Evolutionary conservation across 148 eudicot species (phyloP).

Genomic region (Chenopodium quinoa): DNA sequence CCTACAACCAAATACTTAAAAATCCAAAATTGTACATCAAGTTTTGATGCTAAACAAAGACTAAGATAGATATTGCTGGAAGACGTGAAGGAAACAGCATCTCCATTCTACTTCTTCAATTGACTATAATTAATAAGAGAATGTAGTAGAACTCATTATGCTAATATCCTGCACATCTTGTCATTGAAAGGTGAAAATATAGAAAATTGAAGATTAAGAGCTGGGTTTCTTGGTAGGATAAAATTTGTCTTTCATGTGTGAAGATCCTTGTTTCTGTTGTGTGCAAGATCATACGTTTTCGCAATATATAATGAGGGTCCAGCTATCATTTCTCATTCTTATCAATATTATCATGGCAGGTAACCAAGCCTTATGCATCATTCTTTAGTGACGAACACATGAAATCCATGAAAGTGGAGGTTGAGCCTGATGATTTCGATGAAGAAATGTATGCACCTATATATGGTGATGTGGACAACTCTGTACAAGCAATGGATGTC

Average conservation of each 20-base stretch:
- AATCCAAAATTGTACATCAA: neutral
- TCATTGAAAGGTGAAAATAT: neutral
- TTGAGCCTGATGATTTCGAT: conserved; percentile 4
- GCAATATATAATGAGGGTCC: neutral
- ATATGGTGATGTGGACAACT: conserved; percentile 32
- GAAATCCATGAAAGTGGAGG: conserved; percentile 42
- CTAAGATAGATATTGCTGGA: neutral
- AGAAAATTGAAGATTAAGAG: neutral
- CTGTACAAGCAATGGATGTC: conserved; percentile 34
- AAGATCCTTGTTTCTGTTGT: neutral
- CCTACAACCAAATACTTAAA: neutral
- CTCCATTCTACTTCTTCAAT: neutral
- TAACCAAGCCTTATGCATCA: conserved; percentile 70
- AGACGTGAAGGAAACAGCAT: neutral
- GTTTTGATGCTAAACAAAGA: neutral
- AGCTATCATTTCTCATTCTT: neutral
- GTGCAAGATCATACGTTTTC: too few species aligned
- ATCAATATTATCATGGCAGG: conserved; percentile 37
- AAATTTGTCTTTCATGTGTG: neutral
- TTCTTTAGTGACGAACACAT: conserved; percentile 60
- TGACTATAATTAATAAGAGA: neutral
- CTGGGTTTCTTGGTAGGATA: neutral
- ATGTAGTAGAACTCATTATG: too few species aligned
- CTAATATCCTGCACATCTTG: too few species aligned
- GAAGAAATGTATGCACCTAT: conserved; percentile 35